A percentile compares a stretch with the other conserved stretches of the same genome.
These are phyloP conservation scores for Talaromyces marneffei DNA, from an alignment of 2,329 filamentous ascomycete species.

Conservation along the genomic window DNA sequence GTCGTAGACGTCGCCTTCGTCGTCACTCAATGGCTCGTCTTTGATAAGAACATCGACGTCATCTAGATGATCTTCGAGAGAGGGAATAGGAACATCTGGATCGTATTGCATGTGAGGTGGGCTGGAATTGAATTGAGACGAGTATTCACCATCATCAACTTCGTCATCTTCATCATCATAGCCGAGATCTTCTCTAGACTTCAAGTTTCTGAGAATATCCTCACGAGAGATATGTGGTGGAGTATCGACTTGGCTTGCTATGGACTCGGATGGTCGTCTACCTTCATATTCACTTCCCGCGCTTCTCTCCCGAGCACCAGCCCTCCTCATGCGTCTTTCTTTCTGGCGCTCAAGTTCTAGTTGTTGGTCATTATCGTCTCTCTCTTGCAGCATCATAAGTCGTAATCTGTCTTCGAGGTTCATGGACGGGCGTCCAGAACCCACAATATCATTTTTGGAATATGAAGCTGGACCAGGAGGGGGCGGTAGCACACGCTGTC, in stretches of 20 bases:
- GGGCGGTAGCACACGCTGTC: slow-evolving; percentile 64
- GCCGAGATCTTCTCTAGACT: slow-evolving; percentile 53
- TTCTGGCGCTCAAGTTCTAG: slow-evolving; percentile 60
- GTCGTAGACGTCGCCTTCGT: slow-evolving; percentile 59
- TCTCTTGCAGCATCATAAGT: slow-evolving; percentile 76
- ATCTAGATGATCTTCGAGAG: slow-evolving; percentile 63
- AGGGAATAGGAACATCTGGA: slow-evolving; percentile 84
- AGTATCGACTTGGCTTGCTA: slow-evolving; percentile 47
- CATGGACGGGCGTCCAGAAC: slow-evolving; percentile 69
- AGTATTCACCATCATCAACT: slow-evolving; percentile 57
- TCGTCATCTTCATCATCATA: slow-evolving; percentile 47
- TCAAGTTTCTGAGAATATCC: slow-evolving; percentile 83
- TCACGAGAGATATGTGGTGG: slow-evolving; percentile 83
- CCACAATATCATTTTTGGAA: slow-evolving; percentile 72
- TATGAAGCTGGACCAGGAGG: slow-evolving; percentile 62
- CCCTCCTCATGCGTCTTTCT: slow-evolving; percentile 63
- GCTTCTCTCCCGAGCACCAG: slow-evolving; percentile 30
- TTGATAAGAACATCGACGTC: slow-evolving; percentile 58
- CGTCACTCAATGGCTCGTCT: slow-evolving; percentile 56
- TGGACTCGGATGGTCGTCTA: slow-evolving; percentile 21
- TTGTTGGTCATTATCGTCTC: slow-evolving; percentile 50
- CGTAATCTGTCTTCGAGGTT: slow-evolving; percentile 78
- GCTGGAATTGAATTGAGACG: slow-evolving; percentile 51
- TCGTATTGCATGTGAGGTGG: slow-evolving; percentile 61
- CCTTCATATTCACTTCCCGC: slow-evolving; percentile 11